A percentile compares a stretch with the other conserved stretches of the same genome.
These are phyloP conservation scores for Apophysomyces sp. DNA, from an alignment of 371 early-diverging fungal genomes.

Conservation along the genomic window DNA sequence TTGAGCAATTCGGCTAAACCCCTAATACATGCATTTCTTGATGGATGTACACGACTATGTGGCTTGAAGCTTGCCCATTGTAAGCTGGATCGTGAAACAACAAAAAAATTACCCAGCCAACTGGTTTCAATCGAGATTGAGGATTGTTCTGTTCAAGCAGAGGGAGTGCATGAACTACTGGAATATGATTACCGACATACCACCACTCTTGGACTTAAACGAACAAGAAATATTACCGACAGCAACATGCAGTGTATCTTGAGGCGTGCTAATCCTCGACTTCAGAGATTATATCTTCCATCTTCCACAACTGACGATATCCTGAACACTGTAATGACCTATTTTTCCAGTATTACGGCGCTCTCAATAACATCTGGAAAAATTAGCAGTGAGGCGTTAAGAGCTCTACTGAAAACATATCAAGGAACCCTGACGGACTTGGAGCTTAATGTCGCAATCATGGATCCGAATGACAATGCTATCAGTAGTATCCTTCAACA, in stretches of 20 bases:
- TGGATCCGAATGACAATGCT: background rate
- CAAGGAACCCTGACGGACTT: background rate
- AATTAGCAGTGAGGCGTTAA: background rate
- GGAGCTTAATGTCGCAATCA: background rate
- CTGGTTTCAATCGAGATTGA: background rate
- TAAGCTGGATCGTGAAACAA: background rate
- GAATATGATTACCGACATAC: background rate
- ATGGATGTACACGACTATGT: background rate
- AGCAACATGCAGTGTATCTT: background rate
- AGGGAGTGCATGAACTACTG: background rate
- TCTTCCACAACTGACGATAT: background rate
- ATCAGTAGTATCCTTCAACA: background rate
- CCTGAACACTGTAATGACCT: background rate
- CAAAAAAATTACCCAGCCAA: background rate
- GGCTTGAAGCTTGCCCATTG: background rate
- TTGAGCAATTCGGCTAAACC: background rate
- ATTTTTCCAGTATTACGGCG: background rate
- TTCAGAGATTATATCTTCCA: background rate
- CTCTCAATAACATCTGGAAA: background rate
- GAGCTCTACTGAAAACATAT: background rate
- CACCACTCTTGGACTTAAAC: background rate
- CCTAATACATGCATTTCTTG: background rate
- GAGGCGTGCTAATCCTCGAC: background rate
- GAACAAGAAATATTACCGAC: background rate
- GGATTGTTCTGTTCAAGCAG: background rate